Evolutionary conservation across 257 asterid genomes (phyloP).

Genomic region (Gynochthodes officinalis): DNA sequence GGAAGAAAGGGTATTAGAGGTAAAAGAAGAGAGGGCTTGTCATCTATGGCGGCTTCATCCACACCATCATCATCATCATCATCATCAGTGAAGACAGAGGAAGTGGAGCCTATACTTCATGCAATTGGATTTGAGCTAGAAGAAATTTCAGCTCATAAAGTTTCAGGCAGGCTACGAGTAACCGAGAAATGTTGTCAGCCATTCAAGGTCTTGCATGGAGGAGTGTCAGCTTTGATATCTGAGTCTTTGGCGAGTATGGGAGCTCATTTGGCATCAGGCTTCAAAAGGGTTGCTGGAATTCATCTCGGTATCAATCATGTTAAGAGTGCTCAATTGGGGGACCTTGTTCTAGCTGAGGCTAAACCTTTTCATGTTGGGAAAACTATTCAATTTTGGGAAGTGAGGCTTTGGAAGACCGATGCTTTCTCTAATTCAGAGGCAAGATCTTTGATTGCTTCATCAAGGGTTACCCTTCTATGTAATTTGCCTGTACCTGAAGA

Average conservation of each 20-base stretch:
- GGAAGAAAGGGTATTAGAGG: background rate
- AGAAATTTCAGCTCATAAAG: slow-evolving; percentile 51
- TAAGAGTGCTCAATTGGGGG: slow-evolving; percentile 69
- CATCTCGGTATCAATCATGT: slow-evolving; percentile 45
- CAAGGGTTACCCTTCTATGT: slow-evolving; percentile 71
- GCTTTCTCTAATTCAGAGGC: slow-evolving; percentile 31
- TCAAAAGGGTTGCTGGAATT: slow-evolving; percentile 41
- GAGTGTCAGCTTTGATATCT: slow-evolving; percentile 44
- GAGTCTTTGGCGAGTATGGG: slow-evolving; percentile 44
- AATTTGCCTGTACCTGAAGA: slow-evolving; percentile 64
- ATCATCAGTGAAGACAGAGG: slow-evolving; percentile 32
- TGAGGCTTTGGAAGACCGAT: slow-evolving; percentile 41
- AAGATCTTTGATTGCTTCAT: slow-evolving; percentile 50
- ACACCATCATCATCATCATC: slow-evolving; percentile 17
- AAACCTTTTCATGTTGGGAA: slow-evolving; percentile 57
- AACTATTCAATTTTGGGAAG: slow-evolving; percentile 89
- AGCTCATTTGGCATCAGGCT: slow-evolving; percentile 42
- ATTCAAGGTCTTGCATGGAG: slow-evolving; percentile 48
- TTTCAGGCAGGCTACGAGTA: slow-evolving; percentile 60
- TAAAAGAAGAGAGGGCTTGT: background rate
- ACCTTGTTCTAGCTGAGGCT: slow-evolving; percentile 70
- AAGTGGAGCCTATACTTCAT: slow-evolving; percentile 51
- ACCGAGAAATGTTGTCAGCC: slow-evolving; percentile 72
- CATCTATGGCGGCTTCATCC: slow-evolving; percentile 3
- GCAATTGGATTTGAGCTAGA: slow-evolving; percentile 61